Evolutionary conservation across 2,329 filamentous ascomycete species (phyloP).

Genomic region (Penicillium sp.): DNA sequence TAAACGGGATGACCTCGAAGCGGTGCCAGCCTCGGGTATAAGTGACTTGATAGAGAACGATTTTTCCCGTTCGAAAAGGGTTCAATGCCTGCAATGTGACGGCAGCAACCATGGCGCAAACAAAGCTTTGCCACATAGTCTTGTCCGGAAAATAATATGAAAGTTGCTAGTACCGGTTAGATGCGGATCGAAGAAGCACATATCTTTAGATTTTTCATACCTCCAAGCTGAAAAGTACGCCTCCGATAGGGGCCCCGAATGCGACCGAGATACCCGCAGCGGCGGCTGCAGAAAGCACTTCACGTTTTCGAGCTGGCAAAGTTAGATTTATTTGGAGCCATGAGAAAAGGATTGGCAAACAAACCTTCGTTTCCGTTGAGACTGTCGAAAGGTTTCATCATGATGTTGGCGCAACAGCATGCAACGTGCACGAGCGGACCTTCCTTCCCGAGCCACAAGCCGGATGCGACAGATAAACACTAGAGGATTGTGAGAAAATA

Average conservation of each 20-base stretch:
- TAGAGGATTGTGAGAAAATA: slow-evolving; percentile 46
- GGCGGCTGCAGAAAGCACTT: slow-evolving; percentile 89
- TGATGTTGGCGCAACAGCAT: slow-evolving; percentile 92
- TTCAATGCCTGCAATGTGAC: slow-evolving; percentile 91
- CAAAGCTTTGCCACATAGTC: slow-evolving; percentile 99
- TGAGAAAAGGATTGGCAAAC: slow-evolving; percentile 13
- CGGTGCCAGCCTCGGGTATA: slow-evolving; percentile 92
- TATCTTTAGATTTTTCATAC: slow-evolving; percentile 56
- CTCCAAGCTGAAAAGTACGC: slow-evolving; percentile 94
- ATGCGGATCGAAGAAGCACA: too few relatives aligned
- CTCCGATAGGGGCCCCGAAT: slow-evolving; percentile 91
- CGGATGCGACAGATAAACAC: slow-evolving; percentile 89
- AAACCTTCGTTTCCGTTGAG: slow-evolving; percentile 86
- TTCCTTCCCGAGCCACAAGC: slow-evolving; percentile 96
- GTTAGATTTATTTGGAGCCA: slow-evolving; percentile 17
- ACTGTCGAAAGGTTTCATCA: slow-evolving; percentile 83
- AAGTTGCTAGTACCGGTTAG: slow-evolving; percentile 70
- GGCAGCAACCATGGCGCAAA: slow-evolving; percentile 98
- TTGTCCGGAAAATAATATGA: slow-evolving; percentile 99
- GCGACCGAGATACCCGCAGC: slow-evolving; percentile 92
- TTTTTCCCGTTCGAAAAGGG: slow-evolving; percentile 91
- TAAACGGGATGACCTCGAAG: slow-evolving; percentile 90
- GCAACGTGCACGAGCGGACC: slow-evolving; percentile 94
- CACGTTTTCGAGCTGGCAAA: slow-evolving; percentile 78
- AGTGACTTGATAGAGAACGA: slow-evolving; percentile 93